Percentiles rank a stretch among this genome's conserved stretches.
phyloP scores from a whole-genome alignment of 2,329 filamentous ascomycete genomes.

The Rhinocladiella similis region DNA sequence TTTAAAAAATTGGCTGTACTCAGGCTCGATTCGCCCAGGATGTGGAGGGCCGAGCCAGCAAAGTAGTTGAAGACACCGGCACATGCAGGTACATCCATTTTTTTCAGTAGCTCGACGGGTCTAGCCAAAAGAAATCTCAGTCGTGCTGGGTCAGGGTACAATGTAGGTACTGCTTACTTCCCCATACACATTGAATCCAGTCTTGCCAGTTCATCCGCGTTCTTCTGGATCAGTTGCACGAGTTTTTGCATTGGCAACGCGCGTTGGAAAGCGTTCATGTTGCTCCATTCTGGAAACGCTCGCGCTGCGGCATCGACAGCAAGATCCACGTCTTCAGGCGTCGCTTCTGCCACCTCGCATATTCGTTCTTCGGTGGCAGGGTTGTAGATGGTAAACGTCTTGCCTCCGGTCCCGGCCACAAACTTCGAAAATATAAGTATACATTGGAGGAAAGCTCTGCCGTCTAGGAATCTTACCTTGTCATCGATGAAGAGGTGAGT shows the following conservation, averaged over 20 bases:
- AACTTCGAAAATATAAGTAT: neutral
- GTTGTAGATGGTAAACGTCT: conserved; percentile 6
- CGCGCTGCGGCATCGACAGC: conserved; percentile 37
- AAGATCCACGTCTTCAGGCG: conserved; percentile 33
- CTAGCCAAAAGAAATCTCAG: neutral
- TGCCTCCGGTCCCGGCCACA: neutral
- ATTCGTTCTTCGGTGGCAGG: neutral
- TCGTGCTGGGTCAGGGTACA: neutral
- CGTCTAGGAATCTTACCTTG: neutral
- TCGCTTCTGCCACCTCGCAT: conserved; percentile 33
- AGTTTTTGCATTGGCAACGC: conserved; percentile 34
- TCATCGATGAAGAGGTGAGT: conserved; percentile 1
- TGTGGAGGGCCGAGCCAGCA: conserved; percentile 21
- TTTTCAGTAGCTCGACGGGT: conserved; percentile 12
- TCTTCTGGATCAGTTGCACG: conserved; percentile 33
- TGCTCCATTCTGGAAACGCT: conserved; percentile 39
- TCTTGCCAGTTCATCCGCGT: conserved; percentile 33
- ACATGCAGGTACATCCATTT: conserved; percentile 13
- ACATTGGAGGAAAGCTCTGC: neutral
- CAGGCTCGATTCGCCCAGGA: neutral
- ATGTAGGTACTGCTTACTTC: conserved; percentile 26
- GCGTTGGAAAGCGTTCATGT: conserved; percentile 33
- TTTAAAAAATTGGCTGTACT: neutral
- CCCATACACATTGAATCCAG: conserved; percentile 40
- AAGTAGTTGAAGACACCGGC: conserved; percentile 12